phyloP scores from a whole-genome alignment of 2,329 filamentous ascomycete species.

The Lasiodiplodia theobromae region DNA sequence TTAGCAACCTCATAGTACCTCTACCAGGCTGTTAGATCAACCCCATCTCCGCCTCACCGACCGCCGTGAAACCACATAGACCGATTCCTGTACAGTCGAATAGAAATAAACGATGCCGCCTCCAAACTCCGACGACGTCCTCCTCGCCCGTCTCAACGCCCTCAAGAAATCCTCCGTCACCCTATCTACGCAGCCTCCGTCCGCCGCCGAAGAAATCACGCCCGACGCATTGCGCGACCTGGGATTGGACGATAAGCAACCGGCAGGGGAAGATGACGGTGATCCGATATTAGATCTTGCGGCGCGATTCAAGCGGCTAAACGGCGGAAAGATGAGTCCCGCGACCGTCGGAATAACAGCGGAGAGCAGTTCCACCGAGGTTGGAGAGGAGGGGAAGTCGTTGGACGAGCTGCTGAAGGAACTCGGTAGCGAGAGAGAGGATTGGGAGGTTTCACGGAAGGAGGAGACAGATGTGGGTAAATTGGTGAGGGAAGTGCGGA shows the following conservation, averaged over 20 bases:
- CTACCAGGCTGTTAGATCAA: neutral
- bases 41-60: neutral
- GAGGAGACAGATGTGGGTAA: constrained; percentile 51
- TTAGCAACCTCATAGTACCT: neutral
- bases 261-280: constrained; percentile 31
- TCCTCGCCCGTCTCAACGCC: constrained; percentile 58
- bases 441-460: constrained; percentile 49
- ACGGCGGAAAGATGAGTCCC: neutral
- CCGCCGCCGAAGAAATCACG: constrained; percentile 24
- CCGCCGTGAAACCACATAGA: constrained; percentile 6
- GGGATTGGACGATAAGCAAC: neutral
- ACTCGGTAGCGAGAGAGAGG: constrained; percentile 39
- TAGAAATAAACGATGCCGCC: neutral
- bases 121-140: constrained; percentile 39
- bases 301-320: constrained; percentile 46
- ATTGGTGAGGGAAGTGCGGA: constrained; percentile 51
- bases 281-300: constrained; percentile 41
- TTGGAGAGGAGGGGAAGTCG: constrained; percentile 48
- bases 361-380: neutral
- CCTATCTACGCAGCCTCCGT: constrained; percentile 38
- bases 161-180: constrained; percentile 53
- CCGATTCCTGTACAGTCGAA: neutral
- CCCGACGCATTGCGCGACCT: constrained; percentile 23
- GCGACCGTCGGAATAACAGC: neutral
- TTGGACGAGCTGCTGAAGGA: constrained; percentile 57